These are phyloP conservation scores for Naematelia encephala DNA, from an alignment of 768 basidiomycete species.

Conservation along the genomic window DNA sequence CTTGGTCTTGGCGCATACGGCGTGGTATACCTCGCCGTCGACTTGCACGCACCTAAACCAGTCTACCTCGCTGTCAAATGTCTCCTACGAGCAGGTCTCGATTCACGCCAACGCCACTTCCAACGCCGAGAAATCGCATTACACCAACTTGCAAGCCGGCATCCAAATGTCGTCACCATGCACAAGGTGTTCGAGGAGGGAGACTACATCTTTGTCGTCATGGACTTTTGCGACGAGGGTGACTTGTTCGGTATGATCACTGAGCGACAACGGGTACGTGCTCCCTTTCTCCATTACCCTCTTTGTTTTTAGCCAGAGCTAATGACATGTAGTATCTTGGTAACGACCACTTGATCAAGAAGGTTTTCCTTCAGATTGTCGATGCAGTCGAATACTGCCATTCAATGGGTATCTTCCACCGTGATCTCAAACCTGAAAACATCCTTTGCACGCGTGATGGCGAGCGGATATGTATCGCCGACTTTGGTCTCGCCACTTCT, in stretches of 20 bases:
- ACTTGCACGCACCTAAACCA: slow-evolving; percentile 54
- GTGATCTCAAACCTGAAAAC: slow-evolving; percentile 90
- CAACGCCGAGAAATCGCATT: slow-evolving; percentile 67
- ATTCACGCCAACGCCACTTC: slow-evolving; percentile 62
- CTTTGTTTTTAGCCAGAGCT: slow-evolving; percentile 1
- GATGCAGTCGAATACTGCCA: slow-evolving; percentile 94
- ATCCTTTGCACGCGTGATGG: slow-evolving; percentile 75
- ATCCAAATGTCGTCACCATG: slow-evolving; percentile 64
- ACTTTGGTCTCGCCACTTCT: slow-evolving; percentile 90
- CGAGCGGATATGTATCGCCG: slow-evolving; percentile 75
- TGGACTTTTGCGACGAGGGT: slow-evolving; percentile 87
- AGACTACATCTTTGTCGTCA: slow-evolving; percentile 68
- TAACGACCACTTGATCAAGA: slow-evolving; percentile 75
- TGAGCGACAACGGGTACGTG: slow-evolving; percentile 48
- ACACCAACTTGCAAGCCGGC: slow-evolving; percentile 53
- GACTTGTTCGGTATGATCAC: slow-evolving; percentile 89
- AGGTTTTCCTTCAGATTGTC: slow-evolving; percentile 87
- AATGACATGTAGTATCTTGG: slow-evolving; percentile 69
- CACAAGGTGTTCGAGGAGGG: slow-evolving; percentile 64
- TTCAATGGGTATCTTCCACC: slow-evolving; percentile 84
- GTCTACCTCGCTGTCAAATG: slow-evolving; percentile 87
- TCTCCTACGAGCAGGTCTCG: slow-evolving; percentile 59
- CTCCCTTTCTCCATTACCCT: not conserved
- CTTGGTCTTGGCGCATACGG: slow-evolving; percentile 92
- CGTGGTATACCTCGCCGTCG: slow-evolving; percentile 85